Conservation (phyloP, 2,329 filamentous ascomycete genomes). For the Alternaria metachromatica region DNA sequence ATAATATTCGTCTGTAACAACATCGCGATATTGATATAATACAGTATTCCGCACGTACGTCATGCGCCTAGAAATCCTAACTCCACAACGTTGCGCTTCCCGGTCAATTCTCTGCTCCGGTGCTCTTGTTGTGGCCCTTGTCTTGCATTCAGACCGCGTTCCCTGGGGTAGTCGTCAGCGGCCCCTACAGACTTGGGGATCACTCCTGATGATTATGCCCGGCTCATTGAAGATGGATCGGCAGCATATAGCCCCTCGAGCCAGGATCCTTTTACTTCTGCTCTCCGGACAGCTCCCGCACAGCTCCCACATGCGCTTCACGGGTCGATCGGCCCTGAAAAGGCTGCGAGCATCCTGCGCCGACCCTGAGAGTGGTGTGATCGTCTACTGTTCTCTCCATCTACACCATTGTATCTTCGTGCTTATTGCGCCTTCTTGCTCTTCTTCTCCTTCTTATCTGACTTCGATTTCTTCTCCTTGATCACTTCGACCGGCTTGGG, state of each 20-base stretch:
- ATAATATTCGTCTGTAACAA: not conserved
- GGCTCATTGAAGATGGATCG: not conserved
- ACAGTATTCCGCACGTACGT: not conserved
- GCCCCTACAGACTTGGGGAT: not conserved
- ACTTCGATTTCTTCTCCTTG: not conserved
- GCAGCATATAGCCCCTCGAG: not conserved
- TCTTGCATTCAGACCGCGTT: not conserved
- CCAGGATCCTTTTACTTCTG: not conserved
- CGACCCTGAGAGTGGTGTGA: no score
- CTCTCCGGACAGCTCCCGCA: no score
- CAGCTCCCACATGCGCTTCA: not conserved
- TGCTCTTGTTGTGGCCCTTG: not conserved
- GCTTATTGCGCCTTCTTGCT: slow-evolving; percentile 5
- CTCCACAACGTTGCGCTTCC: not conserved
- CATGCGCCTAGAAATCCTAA: not conserved
- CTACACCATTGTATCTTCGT: not conserved
- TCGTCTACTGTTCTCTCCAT: not conserved
- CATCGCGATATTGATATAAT: not conserved
- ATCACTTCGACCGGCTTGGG: not conserved
- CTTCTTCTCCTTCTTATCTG: not conserved
- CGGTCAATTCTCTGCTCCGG: not conserved
- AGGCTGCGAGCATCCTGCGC: not conserved
- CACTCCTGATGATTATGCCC: not conserved
- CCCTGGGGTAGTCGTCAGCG: not conserved
- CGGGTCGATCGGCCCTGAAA: not conserved